Conservation (phyloP, 371 early-diverging fungal species). For the Mortierella sp. region DNA sequence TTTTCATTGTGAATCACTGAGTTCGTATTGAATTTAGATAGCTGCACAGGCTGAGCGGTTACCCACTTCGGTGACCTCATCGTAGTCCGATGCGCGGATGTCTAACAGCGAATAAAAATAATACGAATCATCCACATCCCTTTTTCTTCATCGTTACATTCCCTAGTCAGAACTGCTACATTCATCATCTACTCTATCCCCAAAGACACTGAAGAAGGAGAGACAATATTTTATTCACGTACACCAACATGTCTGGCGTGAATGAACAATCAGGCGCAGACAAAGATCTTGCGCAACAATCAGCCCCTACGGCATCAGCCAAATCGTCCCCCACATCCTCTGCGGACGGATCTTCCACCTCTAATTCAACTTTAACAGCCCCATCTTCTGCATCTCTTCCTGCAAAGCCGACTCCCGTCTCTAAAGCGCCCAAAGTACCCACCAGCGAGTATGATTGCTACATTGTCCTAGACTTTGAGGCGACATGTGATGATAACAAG, state of each 20-base stretch:
- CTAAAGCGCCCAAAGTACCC: conserved; percentile 49
- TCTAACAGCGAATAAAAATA: not conserved
- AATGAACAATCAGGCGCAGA: conserved; percentile 12
- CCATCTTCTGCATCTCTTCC: conserved; percentile 24
- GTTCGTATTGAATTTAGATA: too few species aligned
- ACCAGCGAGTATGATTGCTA: conserved; percentile 64
- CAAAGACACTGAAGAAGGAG: not conserved
- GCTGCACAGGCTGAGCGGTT: too few species aligned
- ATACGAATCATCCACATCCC: not conserved
- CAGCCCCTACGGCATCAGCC: conserved; percentile 1
- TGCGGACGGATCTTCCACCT: conserved; percentile 13
- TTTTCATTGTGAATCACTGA: too few species aligned
- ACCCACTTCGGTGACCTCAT: too few species aligned
- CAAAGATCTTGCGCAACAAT: not conserved
- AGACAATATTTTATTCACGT: not conserved
- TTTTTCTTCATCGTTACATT: not conserved
- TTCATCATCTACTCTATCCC: not conserved
- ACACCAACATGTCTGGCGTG: conserved; percentile 11
- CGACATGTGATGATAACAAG: conserved; percentile 80
- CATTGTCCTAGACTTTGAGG: conserved; percentile 77
- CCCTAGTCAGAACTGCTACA: too few species aligned
- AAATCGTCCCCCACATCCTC: conserved; percentile 9
- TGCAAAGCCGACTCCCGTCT: conserved; percentile 31
- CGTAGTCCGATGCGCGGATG: too few species aligned
- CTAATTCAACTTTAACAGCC: conserved; percentile 18